Percentiles rank a stretch among this genome's conserved stretches.
Conservation (phyloP, 2,329 filamentous ascomycete genomes). For the Cercospora sojina region DNA sequence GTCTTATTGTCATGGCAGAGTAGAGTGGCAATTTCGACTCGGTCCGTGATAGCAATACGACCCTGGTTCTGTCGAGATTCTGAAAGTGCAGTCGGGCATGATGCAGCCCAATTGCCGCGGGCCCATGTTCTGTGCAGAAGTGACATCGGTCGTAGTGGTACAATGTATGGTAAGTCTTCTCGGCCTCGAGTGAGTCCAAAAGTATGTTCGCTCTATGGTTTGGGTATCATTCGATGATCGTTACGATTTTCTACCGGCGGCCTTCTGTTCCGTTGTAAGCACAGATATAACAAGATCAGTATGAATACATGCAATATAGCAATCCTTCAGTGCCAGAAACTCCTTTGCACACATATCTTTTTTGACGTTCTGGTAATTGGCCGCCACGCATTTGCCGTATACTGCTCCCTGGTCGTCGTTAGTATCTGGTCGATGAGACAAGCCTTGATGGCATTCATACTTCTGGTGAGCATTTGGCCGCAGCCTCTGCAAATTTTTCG, state of each 20-base stretch:
- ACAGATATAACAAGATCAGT: not conserved
- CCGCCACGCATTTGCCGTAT: slow-evolving; percentile 89
- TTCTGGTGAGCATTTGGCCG: slow-evolving; percentile 65
- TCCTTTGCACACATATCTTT: slow-evolving; percentile 88
- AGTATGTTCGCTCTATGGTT: not conserved
- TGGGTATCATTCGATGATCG: not conserved
- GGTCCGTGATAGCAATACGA: too few relatives aligned
- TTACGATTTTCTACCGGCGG: slow-evolving; percentile 32
- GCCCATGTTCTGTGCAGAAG: too few relatives aligned
- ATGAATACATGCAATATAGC: slow-evolving; percentile 69
- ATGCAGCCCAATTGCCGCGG: too few relatives aligned
- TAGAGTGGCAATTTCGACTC: too few relatives aligned
- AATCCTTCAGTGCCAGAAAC: slow-evolving; percentile 82
- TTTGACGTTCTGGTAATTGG: slow-evolving; percentile 84
- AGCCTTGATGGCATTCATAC: slow-evolving; percentile 42
- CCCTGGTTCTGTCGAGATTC: too few relatives aligned
- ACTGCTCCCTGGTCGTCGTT: slow-evolving; percentile 62
- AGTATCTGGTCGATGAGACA: slow-evolving; percentile 1
- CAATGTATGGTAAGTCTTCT: too few relatives aligned
- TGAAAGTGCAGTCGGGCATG: too few relatives aligned
- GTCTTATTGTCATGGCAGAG: too few relatives aligned
- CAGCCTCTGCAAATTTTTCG: slow-evolving; percentile 66
- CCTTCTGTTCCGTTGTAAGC: slow-evolving; percentile 27
- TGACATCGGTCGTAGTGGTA: too few relatives aligned
- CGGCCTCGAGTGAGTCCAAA: not conserved